Conservation (phyloP, 257 asterid species). For the Petunia axillaris region DNA sequence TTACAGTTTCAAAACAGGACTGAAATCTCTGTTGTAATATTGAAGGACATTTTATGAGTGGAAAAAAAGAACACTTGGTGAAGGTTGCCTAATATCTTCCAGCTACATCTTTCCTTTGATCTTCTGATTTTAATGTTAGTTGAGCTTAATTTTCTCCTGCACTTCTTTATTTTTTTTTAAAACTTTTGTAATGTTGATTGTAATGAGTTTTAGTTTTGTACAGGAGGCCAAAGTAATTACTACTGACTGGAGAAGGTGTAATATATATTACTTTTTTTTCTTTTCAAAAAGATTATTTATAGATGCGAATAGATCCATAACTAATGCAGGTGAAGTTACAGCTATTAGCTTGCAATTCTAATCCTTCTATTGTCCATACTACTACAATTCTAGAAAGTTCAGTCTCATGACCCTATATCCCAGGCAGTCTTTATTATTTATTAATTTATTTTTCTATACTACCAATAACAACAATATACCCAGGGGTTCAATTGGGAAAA, state of each 20-base stretch:
- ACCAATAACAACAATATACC: too few species aligned
- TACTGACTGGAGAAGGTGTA: neutral
- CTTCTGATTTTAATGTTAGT: neutral
- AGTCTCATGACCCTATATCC: too few species aligned
- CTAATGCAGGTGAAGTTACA: too few species aligned
- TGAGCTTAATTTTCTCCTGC: neutral
- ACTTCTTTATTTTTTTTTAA: neutral
- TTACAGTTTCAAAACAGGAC: conserved; percentile 19
- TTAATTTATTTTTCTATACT: too few species aligned
- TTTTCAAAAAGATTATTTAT: too few species aligned
- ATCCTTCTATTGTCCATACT: too few species aligned
- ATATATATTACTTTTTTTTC: neutral
- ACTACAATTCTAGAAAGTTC: too few species aligned
- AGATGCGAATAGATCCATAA: too few species aligned
- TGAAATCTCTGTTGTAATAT: conserved; percentile 22
- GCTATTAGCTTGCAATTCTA: too few species aligned
- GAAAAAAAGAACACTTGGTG: neutral
- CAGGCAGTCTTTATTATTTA: too few species aligned
- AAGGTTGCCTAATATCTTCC: neutral
- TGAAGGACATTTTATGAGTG: neutral
- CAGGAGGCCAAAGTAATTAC: neutral
- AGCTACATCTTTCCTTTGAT: neutral
- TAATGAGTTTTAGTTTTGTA: conserved; percentile 18
- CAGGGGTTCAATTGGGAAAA: too few species aligned
- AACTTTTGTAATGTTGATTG: neutral